Evolutionary conservation across 352 stramenopile species (phyloP).

Genomic region (Phytophthora constricta): DNA sequence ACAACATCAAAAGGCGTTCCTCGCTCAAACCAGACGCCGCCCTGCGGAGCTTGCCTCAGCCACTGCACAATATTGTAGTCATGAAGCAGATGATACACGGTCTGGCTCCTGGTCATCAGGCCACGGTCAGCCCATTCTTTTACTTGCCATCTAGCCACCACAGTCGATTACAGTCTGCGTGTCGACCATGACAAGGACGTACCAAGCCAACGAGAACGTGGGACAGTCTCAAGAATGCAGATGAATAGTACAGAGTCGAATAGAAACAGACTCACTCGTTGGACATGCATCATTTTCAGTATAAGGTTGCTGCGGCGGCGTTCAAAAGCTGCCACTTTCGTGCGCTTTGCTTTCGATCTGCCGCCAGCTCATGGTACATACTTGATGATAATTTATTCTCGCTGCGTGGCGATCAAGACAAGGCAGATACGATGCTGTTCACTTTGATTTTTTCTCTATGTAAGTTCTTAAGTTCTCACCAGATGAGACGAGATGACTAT

Average conservation of each 20-base stretch:
- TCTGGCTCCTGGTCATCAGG: constrained; percentile 35
- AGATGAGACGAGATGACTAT: constrained; percentile 9
- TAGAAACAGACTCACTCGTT: constrained; percentile 37
- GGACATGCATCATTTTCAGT: constrained; percentile 27
- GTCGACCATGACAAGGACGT: constrained; percentile 24
- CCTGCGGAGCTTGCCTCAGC: constrained; percentile 63
- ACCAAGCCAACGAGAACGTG: constrained; percentile 21
- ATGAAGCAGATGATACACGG: constrained; percentile 9
- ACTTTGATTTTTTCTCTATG: constrained; percentile 30
- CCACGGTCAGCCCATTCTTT: constrained; percentile 9
- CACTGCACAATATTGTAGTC: constrained; percentile 70
- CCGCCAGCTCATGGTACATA: neutral
- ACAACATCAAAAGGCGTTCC: constrained; percentile 85
- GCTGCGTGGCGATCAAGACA: constrained; percentile 9
- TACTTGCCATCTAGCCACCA: constrained; percentile 17
- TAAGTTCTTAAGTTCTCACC: constrained; percentile 8
- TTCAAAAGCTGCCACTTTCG: neutral
- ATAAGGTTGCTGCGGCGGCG: constrained; percentile 12
- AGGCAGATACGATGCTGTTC: constrained; percentile 12
- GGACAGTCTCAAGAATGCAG: constrained; percentile 18
- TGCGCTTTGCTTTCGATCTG: neutral
- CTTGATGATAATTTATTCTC: constrained; percentile 34
- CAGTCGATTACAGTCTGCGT: constrained; percentile 21
- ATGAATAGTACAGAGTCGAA: constrained; percentile 35
- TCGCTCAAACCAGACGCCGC: constrained; percentile 72